Evolutionary conservation across 2,329 filamentous ascomycete species (phyloP).

Genomic region (Penicillium verrucosum): DNA sequence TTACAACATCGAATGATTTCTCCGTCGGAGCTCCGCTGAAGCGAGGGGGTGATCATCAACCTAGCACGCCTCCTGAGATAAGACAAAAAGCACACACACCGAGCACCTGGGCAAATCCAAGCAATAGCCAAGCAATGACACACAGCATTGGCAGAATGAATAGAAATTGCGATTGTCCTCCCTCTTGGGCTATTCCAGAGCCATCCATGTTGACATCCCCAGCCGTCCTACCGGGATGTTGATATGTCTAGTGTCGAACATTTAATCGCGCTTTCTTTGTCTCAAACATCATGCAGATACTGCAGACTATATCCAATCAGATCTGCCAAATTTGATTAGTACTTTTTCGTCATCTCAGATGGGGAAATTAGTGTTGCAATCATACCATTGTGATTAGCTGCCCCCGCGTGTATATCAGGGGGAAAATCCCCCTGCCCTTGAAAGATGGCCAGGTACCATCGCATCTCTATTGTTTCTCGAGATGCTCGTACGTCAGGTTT

Average conservation of each 20-base stretch:
- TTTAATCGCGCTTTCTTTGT: conserved; percentile 4
- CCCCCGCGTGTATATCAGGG: conserved; percentile 17
- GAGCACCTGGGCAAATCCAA: not conserved
- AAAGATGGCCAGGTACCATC: not conserved
- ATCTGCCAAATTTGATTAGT: not conserved
- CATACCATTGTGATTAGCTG: not conserved
- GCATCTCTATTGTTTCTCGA: not conserved
- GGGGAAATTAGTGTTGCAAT: conserved; percentile 9
- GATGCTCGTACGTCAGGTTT: conserved; percentile 19
- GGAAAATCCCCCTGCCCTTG: not conserved
- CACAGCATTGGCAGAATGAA: not conserved
- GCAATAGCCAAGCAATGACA: not conserved
- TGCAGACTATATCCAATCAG: conserved; percentile 14
- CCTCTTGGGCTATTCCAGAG: not conserved
- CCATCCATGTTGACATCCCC: conserved; percentile 1
- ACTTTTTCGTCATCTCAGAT: not conserved
- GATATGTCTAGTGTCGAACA: conserved; percentile 5
- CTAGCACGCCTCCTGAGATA: conserved; percentile 7
- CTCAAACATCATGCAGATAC: conserved; percentile 15
- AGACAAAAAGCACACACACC: not conserved
- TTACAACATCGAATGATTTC: not conserved
- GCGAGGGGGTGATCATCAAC: not conserved
- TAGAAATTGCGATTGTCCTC: not conserved
- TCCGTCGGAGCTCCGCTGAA: conserved; percentile 23
- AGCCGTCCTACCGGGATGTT: conserved; percentile 4